Conservation (phyloP, 768 basidiomycete genomes). For the Pilatotrama ljubarskyi region DNA sequence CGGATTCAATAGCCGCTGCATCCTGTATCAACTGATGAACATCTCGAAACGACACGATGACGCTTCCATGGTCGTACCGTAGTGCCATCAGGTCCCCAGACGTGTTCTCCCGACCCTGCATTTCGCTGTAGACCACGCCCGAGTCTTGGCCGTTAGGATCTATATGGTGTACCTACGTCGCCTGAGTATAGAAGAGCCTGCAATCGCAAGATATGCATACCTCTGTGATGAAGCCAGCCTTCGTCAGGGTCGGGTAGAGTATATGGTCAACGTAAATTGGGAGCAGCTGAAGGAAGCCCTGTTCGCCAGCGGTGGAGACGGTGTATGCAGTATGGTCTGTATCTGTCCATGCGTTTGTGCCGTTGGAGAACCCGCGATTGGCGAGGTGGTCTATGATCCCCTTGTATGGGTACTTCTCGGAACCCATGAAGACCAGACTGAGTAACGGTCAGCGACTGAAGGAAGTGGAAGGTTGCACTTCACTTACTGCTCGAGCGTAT, state of each 20-base stretch:
- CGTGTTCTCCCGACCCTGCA: slow-evolving; percentile 96
- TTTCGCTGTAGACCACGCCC: slow-evolving; percentile 96
- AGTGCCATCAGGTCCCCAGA: slow-evolving; percentile 89
- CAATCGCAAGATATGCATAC: slow-evolving; percentile 14
- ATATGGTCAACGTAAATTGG: slow-evolving; percentile 96
- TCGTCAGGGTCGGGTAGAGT: slow-evolving; percentile 91
- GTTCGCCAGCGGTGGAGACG: slow-evolving; percentile 90
- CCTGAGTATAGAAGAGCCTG: neutral
- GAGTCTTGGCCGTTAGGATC: slow-evolving; percentile 88
- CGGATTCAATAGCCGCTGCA: slow-evolving; percentile 81
- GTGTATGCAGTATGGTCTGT: slow-evolving; percentile 96
- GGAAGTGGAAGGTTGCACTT: no score
- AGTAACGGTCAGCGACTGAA: neutral
- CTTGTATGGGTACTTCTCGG: slow-evolving; percentile 93
- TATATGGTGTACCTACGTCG: slow-evolving; percentile 86
- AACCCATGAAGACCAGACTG: slow-evolving; percentile 93
- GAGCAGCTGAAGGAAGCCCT: slow-evolving; percentile 83
- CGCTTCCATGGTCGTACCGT: slow-evolving; percentile 46
- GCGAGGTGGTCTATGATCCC: slow-evolving; percentile 94
- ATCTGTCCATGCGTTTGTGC: slow-evolving; percentile 97
- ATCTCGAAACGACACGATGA: neutral
- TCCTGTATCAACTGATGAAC: slow-evolving; percentile 40
- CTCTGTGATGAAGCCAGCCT: slow-evolving; percentile 77
- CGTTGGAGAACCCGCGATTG: slow-evolving; percentile 89
- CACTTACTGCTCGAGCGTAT: slow-evolving; percentile 91